Evolutionary conservation across 768 basidiomycete species (phyloP).

Genomic region (Clitopilus passeckerianus): DNA sequence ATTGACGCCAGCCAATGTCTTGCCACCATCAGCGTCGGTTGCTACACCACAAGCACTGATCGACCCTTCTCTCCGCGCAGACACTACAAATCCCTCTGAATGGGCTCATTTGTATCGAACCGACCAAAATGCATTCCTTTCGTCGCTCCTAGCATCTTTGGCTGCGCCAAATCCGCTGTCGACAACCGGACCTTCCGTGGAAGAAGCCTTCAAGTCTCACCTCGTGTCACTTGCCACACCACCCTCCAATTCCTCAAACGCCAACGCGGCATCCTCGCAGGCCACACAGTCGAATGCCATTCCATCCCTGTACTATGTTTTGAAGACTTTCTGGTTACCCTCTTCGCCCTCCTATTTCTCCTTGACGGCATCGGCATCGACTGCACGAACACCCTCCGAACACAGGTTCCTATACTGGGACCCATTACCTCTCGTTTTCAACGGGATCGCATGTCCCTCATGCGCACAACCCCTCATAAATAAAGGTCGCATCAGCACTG

Average conservation of each 20-base stretch:
- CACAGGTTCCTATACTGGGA: slow-evolving; percentile 88
- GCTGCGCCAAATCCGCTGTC: slow-evolving; percentile 62
- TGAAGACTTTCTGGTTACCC: slow-evolving; percentile 84
- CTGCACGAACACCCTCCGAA: slow-evolving; percentile 63
- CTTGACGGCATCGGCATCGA: slow-evolving; percentile 67
- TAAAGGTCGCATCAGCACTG: slow-evolving; percentile 66
- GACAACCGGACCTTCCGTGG: slow-evolving; percentile 55
- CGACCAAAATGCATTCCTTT: slow-evolving; percentile 54
- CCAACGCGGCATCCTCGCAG: background rate
- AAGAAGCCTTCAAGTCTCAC: slow-evolving; percentile 78
- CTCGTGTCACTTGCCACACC: slow-evolving; percentile 58
- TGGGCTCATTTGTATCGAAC: slow-evolving; percentile 59
- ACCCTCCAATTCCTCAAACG: slow-evolving; percentile 7
- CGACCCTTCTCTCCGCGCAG: slow-evolving; percentile 45
- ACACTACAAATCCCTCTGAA: slow-evolving; percentile 32
- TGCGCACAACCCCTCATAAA: slow-evolving; percentile 60
- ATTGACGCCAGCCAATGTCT: background rate
- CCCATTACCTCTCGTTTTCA: slow-evolving; percentile 76
- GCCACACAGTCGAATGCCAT: slow-evolving; percentile 43
- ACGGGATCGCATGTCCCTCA: slow-evolving; percentile 70
- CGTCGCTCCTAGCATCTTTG: slow-evolving; percentile 50
- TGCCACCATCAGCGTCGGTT: slow-evolving; percentile 5
- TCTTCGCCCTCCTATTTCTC: slow-evolving; percentile 74
- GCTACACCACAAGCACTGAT: background rate
- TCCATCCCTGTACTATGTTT: slow-evolving; percentile 68